Evolutionary conservation across 108 stramenopile species (phyloP), one percentile per base, ranked within the genome.

Genomic region (Conticribra weissflogii): DNA sequence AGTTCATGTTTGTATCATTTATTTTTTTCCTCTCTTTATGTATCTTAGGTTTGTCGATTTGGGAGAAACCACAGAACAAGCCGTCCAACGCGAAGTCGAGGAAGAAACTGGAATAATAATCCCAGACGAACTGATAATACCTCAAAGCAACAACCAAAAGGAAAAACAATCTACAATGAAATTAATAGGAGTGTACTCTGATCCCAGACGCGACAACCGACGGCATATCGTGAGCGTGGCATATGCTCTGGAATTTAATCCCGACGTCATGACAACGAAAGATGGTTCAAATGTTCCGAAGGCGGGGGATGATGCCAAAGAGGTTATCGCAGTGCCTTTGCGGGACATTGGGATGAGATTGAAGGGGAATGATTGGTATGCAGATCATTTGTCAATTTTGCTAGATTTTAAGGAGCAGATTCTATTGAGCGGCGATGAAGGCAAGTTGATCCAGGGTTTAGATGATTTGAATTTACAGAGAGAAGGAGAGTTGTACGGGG

Each of bases 261-360:
- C 80, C 0, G 21, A 24, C n/a, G 3, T 32, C 4, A 78, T 78
- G 71, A 34, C 52, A 21, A 76, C 67, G 1, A 78, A 71, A 30
- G 77, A 71, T 68, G 71, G 66, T 52, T 51, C 29, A 18, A 34
- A 31, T 51, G 48, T 54, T 17, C 91, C 91, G 3, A 65, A 80
- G 31, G 89, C 89, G 16, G 94, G 90, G 16, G 94, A 95, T 67
- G 94, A 95, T 85, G 94, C 88, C 29, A 88, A 86, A 46, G 86
- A 88, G 62, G 88, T 92, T 14, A 62, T 82, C 21, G 59, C 67
- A 45, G 74, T 95, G 46, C 68, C 63, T 23, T 32, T 85, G 48
- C 72, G 76, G 18, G 90, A 91, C 48, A 74, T 94, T 59, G 89
- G 82, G 27, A 54, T 62, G 18, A 73, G 70, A 18, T 74, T 74